Evolutionary conservation across 208 protist species (phyloP).

Genomic region (Leishmania guyanensis): DNA sequence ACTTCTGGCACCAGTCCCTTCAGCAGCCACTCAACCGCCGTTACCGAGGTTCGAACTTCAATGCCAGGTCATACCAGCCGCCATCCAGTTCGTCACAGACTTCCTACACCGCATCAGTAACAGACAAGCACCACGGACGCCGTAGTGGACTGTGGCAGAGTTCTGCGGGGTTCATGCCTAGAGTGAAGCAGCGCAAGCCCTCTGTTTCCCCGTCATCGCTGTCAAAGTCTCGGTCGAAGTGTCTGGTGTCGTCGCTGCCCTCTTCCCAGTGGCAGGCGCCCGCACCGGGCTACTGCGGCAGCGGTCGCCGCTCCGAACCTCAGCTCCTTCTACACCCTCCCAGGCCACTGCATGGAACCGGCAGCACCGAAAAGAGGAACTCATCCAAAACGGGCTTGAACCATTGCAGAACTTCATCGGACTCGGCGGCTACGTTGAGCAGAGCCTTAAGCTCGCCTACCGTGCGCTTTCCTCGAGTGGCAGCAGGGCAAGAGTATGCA

Average conservation of each 20-base stretch:
- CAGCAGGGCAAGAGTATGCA: background rate
- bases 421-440: conserved; percentile 23
- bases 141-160: background rate
- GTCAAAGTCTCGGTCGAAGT: background rate
- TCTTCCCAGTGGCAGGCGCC: background rate
- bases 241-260: background rate
- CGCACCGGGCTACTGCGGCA: background rate
- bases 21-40: conserved; percentile 16
- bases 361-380: conserved; percentile 25
- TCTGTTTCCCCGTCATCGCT: background rate
- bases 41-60: conserved; percentile 5
- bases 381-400: conserved; percentile 22
- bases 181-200: background rate
- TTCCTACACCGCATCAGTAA: background rate
- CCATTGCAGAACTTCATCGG: conserved; percentile 38
- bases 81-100: background rate
- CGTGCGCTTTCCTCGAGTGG: conserved; percentile 7
- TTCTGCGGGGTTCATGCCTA: background rate
- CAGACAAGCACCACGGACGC: background rate
- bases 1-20: conserved; percentile 14
- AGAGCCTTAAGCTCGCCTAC: conserved; percentile 20
- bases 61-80: background rate
- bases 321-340: background rate
- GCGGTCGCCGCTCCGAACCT: background rate
- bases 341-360: background rate